phyloP scores from a whole-genome alignment of 306 rosid genomes.

The Glycine tomentella region DNA sequence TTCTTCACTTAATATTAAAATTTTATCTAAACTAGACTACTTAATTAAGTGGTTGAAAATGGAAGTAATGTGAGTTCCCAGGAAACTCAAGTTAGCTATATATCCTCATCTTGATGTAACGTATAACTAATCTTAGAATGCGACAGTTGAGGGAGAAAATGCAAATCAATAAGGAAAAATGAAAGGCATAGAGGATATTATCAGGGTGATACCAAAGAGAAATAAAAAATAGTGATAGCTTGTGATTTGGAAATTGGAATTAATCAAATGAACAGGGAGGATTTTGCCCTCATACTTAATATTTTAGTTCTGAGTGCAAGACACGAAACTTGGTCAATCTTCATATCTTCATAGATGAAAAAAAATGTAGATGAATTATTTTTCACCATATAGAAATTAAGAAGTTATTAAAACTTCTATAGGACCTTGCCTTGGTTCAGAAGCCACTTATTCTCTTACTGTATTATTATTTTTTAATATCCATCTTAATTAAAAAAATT shows the following conservation, averaged over 20 bases:
- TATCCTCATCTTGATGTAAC: constrained; percentile 7
- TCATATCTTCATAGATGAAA: too few species aligned
- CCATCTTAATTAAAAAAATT: too few species aligned
- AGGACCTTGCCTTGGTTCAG: background rate
- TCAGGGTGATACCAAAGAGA: background rate
- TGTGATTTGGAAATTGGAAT: constrained; percentile 1
- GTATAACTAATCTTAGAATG: background rate
- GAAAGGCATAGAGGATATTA: constrained; percentile 4
- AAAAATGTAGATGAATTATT: background rate
- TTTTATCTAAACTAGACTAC: background rate
- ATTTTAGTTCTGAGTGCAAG: background rate
- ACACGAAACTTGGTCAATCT: background rate
- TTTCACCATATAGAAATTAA: background rate
- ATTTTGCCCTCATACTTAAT: background rate
- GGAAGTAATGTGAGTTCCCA: background rate
- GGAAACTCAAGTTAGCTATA: background rate
- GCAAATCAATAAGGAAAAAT: background rate
- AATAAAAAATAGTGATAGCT: background rate
- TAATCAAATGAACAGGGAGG: background rate
- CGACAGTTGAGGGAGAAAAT: background rate
- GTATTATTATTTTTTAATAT: too few species aligned
- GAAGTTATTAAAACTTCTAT: background rate
- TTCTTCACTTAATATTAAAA: background rate
- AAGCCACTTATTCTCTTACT: background rate
- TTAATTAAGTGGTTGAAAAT: background rate